Conservation (phyloP, 345 rosid species). For the Ricinus communis region DNA sequence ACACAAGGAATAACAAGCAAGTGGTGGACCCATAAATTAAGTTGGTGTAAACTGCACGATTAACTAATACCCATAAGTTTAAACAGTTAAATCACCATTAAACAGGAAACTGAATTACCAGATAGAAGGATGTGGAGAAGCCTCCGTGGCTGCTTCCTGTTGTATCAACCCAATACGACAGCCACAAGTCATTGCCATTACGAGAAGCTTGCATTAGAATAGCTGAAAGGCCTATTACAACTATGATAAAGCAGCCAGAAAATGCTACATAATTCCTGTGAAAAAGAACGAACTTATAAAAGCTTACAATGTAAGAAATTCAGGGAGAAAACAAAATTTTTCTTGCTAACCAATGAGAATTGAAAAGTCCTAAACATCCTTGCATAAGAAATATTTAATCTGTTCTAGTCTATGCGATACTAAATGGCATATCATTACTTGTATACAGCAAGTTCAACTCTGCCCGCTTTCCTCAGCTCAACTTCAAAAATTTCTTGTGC, state of each 20-base stretch:
- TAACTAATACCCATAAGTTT: not conserved
- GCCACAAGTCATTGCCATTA: conserved; percentile 91
- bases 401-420: conserved; percentile 1
- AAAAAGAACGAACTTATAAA: conserved; percentile 10
- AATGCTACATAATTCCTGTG: conserved; percentile 78
- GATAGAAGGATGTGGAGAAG: conserved; percentile 69
- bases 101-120: conserved; percentile 42
- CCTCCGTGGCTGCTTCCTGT: conserved; percentile 47
- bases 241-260: conserved; percentile 69
- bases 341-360: not conserved
- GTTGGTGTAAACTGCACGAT: not conserved
- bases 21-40: not conserved
- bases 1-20: not conserved
- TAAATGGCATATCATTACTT: conserved; percentile 45
- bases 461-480: conserved; percentile 83
- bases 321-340: not conserved
- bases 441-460: conserved; percentile 71
- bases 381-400: not conserved
- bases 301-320: not conserved
- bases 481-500: conserved; percentile 52
- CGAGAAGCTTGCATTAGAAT: conserved; percentile 93
- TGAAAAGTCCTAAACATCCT: conserved; percentile 6
- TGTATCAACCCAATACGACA: conserved; percentile 87
- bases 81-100: not conserved
- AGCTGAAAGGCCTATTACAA: conserved; percentile 66